A percentile compares a stretch with the other conserved stretches of the same genome.
Conservation (phyloP, 495 filamentous ascomycete species). For the Aspergillus sclerotiicarbonarius region DNA sequence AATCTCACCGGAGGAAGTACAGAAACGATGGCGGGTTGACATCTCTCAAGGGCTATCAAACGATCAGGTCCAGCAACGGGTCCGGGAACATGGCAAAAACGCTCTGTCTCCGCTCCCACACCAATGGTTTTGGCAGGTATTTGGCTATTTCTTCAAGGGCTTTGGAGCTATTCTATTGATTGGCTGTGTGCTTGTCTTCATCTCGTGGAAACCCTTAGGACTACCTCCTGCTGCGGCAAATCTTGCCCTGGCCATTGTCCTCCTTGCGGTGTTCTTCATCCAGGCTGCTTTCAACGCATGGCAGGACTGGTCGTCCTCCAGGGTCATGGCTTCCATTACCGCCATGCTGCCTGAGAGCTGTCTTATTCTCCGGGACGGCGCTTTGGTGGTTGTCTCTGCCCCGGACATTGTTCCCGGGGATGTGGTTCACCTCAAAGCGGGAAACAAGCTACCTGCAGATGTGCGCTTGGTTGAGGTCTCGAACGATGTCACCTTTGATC, state of each 20-base stretch:
- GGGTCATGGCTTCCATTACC: constrained; percentile 63
- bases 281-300: constrained; percentile 69
- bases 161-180: constrained; percentile 64
- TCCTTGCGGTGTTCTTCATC: constrained; percentile 62
- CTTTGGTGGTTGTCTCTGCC: constrained; percentile 39
- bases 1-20: constrained; percentile 51
- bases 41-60: constrained; percentile 47
- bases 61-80: constrained; percentile 41
- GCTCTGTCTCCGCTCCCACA: constrained; percentile 55
- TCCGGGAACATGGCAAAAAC: constrained; percentile 55
- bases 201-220: constrained; percentile 69
- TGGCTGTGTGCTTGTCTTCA: constrained; percentile 62
- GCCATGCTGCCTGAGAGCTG: constrained; percentile 67
- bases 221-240: constrained; percentile 63
- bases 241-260: constrained; percentile 63
- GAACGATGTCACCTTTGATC: constrained; percentile 63
- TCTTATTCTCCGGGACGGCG: constrained; percentile 53
- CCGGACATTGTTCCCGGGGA: constrained; percentile 65
- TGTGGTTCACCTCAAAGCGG: constrained; percentile 58
- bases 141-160: constrained; percentile 67
- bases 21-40: constrained; percentile 52
- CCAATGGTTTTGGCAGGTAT: constrained; percentile 46
- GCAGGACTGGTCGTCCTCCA: constrained; percentile 60
- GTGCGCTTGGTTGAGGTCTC: constrained; percentile 63
- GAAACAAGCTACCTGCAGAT: constrained; percentile 69